Base-by-base conservation (phyloP, 2,329 filamentous ascomycete species). In the Aureobasidium sp. region DNA sequence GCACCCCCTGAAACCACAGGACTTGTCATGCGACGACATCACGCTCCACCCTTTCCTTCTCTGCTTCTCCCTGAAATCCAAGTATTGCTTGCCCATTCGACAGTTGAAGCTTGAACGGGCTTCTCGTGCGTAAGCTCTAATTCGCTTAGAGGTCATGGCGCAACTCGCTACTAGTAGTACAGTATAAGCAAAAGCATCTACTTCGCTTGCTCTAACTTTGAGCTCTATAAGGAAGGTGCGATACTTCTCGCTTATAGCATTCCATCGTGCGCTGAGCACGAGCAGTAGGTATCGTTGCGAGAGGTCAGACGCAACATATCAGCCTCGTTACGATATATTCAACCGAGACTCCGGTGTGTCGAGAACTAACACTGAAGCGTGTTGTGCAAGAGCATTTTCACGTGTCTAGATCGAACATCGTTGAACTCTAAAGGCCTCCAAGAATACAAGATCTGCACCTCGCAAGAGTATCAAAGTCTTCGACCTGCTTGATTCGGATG, bases 221-320 rank as follows among this genome's bases (percentile, higher is more conserved):
- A 23, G 42, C 55, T 59, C 40, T 59, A 33, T 59, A n/a, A 45
- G 55, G 55, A 59, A 59, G 42, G 55, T 59, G 55, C 55, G 18
- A 25, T 16, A 11, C 1, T 45, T 29, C 40, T 59, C 55, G 55
- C 42, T 59, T 59, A 59, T 36, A 59, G 29, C 42, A 47, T 59
- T 58, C 11, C 55, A 47, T 59, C 40, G 55, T 25, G 33, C 42
- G n/a, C 15, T 18, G 29, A 47, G 27, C 8, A 47, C 42, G 42
- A n/a, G 7, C 42, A 40, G 43, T 59, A 40, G 13, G 27, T 40
- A 23, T 47, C n/a, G 23, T 31, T 20, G 55, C 20, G 31, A 47
- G n/a, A 23, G 33, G 20, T 8, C 31, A 20, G 31, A 27, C n/a
- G n/a, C 42, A 18, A 58, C 23, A 40, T 36, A 59, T 59, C 55